Base-by-base conservation (phyloP, 257 asterid genomes). In the Solanum clarkiae region DNA sequence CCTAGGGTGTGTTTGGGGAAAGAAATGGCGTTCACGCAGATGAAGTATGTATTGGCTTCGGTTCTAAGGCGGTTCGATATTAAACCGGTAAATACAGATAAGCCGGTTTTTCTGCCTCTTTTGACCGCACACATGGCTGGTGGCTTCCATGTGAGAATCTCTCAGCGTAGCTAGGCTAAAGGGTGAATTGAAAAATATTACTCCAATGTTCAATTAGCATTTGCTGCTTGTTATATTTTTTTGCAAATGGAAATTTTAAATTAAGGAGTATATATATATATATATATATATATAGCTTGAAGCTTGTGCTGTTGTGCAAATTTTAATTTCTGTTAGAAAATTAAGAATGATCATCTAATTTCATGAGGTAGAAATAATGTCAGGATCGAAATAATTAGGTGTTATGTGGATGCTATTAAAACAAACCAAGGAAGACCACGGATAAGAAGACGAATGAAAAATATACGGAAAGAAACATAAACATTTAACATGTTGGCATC, bases 41-140 rank as follows among this genome's bases (percentile, higher is more conserved):
- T 87, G 85, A 87, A 87, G 44, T 77, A 77, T 49, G 82, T 77
- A 8, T 51, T 77, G 82, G 82, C 82, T 22, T 77, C 82, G 7
- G 89, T 93, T 42, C 84, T 93, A 6, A 68, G 87, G 86, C 89
- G 94, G 82, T 93, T 92, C 49, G 92, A 90, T 81, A 15, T 93
- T 17, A 69, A 83, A 15, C 94, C 95, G 71, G 89, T 86, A 1
- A 79, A 91, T 0, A 4, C 42, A 0, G 92, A 92, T n/a, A 53
- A 17, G 18, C 94, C 97, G 85, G 87, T 86, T 80, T 93, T 88
- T 15, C 90, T 93, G 26, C 97, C 95, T 5, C 86, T 88, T 42
- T 86, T 93, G 40, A 92, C 97, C 18, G 95, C 97, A 3, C 75
- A 90, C 36, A 93, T 92, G 95, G 94, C 90, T 55, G 95, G 95